Conservation (phyloP, 805 yeast genomes). For the Cyberlindnera maclurae region DNA sequence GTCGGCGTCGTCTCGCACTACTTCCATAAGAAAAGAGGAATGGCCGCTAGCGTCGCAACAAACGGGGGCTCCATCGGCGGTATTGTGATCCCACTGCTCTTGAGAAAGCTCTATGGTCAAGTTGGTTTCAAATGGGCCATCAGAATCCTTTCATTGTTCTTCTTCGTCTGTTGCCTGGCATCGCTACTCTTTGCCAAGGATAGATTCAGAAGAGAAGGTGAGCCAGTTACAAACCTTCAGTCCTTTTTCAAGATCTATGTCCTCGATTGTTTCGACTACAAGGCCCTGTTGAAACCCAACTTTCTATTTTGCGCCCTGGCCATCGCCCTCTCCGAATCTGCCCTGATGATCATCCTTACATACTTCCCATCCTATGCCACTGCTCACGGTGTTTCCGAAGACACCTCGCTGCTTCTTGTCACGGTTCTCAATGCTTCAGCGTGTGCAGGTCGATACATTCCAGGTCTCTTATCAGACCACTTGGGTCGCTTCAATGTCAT, state of each 20-base stretch:
- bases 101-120: conserved; percentile 39
- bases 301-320: conserved; percentile 35
- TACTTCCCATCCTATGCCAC: conserved; percentile 48
- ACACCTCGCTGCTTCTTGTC: conserved; percentile 38
- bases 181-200: conserved; percentile 35
- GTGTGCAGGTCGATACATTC: conserved; percentile 37
- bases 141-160: conserved; percentile 43
- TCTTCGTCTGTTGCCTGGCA: conserved; percentile 31
- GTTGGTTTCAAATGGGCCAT: conserved; percentile 59
- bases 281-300: conserved; percentile 31
- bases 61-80: conserved; percentile 56
- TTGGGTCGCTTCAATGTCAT: conserved; percentile 49
- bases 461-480: conserved; percentile 38
- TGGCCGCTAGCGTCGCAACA: conserved; percentile 44
- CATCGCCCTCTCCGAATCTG: conserved; percentile 30
- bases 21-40: conserved; percentile 54
- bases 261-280: conserved; percentile 30
- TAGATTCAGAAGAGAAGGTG: conserved; percentile 24
- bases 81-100: conserved; percentile 45
- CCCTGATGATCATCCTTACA: conserved; percentile 36
- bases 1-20: conserved; percentile 60
- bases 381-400: conserved; percentile 37
- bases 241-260: conserved; percentile 17
- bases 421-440: conserved; percentile 43
- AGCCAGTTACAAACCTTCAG: conserved; percentile 1